Evolutionary conservation across 164 flowering plant species (phyloP), one percentile per base, ranked within the genome.

Genomic region (Piper betle): DNA sequence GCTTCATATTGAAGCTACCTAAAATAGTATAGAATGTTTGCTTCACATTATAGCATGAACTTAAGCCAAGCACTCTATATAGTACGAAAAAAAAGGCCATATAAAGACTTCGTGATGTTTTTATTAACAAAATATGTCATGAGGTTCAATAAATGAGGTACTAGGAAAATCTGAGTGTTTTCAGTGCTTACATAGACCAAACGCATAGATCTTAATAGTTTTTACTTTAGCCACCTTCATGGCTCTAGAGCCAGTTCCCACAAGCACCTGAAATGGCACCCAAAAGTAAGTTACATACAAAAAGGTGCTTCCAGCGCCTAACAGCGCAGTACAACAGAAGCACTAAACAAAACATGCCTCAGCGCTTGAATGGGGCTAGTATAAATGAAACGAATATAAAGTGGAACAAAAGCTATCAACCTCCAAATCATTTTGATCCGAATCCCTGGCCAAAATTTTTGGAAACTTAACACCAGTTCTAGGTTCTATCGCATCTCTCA

Each of bases 381-480:
- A 6, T 42, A 10, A 42, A 6, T 10, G 6, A 10, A 46, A 46
- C 15, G 13, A 15, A 46, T 10, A 5, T 10, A 10, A 9, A 46
- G 15, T 46, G 10, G 15, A 10, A 46, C 3, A 6, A 5, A 46
- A 46, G 15, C 3, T 46, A 5, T 46, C 15, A 46, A 46, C 50
- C 50, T 46, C 50, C 12, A 46, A 10, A 10, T 46, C 50, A 3
- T 46, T 12, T 46, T 15, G 15, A 46, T 46, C 50, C 61, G 69
- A 66, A 43, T 71, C 33, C 62, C 74, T 74, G 55, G 74, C 83
- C 76, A 88, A 72, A 38, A 80, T 57, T 60, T 70, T 43, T 6
- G 98, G 98, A 65, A 93, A 89, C 77, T 83, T 82, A 60, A 93
- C 84, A 61, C 98, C 98, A 39, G 98, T 93, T 74, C 63, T 76